These are phyloP conservation scores for Erysimum cheiranthoides DNA, from an alignment of 345 rosid species.

Conservation along the genomic window DNA sequence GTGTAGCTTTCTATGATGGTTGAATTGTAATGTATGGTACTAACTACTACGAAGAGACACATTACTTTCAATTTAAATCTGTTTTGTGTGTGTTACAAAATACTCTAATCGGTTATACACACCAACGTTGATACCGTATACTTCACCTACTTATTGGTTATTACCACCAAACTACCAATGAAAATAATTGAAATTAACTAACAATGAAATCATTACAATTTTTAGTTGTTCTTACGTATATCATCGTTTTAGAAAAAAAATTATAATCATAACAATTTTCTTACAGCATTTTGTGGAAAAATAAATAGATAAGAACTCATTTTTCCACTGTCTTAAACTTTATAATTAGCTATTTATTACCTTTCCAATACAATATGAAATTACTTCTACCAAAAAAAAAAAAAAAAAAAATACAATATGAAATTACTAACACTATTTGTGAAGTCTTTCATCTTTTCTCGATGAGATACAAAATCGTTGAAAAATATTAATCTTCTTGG, in stretches of 20 bases:
- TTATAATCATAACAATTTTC: neutral
- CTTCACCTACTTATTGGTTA: conserved; percentile 18
- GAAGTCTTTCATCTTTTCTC: conserved; percentile 5
- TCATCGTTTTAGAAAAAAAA: neutral
- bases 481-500: conserved; percentile 16
- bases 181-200: neutral
- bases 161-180: conserved; percentile 20
- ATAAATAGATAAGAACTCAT: neutral
- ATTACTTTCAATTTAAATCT: conserved; percentile 35
- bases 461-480: conserved; percentile 17
- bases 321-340: neutral
- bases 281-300: neutral
- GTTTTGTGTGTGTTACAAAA: conserved; percentile 29
- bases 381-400: no score
- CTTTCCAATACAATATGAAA: neutral
- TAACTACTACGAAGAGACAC: conserved; percentile 2
- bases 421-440: neutral
- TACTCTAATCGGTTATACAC: conserved; percentile 39
- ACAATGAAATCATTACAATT: neutral
- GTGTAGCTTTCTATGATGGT: conserved; percentile 43
- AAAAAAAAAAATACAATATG: neutral
- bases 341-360: neutral
- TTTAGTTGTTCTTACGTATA: neutral
- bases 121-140: conserved; percentile 37
- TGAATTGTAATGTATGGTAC: conserved; percentile 27